Percentiles rank a stretch among this genome's conserved stretches.
phyloP scores from a whole-genome alignment of 2,329 filamentous ascomycete genomes.

The Verticillium longisporum region DNA sequence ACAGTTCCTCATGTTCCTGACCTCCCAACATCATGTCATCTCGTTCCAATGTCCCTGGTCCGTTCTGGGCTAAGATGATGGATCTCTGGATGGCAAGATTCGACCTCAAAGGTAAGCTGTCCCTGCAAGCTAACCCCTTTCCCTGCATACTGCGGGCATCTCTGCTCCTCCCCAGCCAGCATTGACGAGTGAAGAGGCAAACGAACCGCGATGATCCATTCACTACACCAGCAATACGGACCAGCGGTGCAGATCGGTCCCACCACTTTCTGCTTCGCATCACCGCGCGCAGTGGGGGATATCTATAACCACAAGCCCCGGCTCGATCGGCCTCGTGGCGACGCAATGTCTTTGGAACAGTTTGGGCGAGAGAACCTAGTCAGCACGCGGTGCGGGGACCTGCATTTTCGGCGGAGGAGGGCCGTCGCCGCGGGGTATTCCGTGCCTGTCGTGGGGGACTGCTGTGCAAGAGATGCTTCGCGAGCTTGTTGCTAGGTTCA shows the following conservation, averaged over 20 bases:
- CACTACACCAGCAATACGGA: background rate
- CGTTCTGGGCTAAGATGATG: background rate
- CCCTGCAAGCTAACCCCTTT: background rate
- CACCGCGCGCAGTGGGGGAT: background rate
- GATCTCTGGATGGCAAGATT: background rate
- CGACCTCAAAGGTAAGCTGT: background rate
- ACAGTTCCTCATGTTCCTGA: too few species aligned
- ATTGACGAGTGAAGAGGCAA: background rate
- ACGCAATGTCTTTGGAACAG: background rate
- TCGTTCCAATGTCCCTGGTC: background rate
- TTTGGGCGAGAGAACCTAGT: background rate
- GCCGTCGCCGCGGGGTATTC: background rate
- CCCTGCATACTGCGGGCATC: too few species aligned
- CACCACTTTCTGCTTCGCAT: background rate
- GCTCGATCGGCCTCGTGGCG: background rate
- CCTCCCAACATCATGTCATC: background rate
- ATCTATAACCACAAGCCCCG: background rate
- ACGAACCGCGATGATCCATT: background rate
- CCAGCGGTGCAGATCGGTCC: background rate
- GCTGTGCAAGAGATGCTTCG: background rate
- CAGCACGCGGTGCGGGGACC: background rate
- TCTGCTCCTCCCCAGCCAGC: too few species aligned
- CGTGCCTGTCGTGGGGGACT: background rate
- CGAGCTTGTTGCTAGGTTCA: background rate
- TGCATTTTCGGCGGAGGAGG: background rate